Percentiles rank a stretch among this genome's conserved stretches.
Evolutionary conservation across 108 stramenopile species (phyloP).

Genomic region (Skeletonema marinoi): DNA sequence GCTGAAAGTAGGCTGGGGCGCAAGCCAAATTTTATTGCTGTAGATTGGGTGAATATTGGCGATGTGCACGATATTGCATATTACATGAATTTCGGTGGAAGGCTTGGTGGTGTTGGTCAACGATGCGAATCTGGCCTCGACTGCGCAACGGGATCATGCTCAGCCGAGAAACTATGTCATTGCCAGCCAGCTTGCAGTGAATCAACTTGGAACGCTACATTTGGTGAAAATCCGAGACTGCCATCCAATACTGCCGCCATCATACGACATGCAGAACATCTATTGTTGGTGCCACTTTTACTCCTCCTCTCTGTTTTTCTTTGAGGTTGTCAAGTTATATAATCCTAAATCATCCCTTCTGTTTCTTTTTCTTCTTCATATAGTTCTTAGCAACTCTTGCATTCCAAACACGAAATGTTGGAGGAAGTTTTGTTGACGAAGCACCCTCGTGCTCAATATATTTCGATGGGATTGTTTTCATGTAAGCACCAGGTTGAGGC

Average conservation of each 20-base stretch:
- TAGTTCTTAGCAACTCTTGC: constrained; percentile 46
- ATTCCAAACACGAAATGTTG: constrained; percentile 41
- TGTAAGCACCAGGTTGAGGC: constrained; percentile 52
- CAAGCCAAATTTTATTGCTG: constrained; percentile 35
- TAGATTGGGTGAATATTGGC: constrained; percentile 21
- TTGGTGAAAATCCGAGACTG: too few species aligned
- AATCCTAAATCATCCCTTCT: background rate
- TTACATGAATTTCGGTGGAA: constrained; percentile 39
- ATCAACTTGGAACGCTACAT: too few species aligned
- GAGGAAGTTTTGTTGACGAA: constrained; percentile 21
- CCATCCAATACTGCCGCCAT: too few species aligned
- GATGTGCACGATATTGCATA: constrained; percentile 4
- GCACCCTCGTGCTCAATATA: constrained; percentile 23
- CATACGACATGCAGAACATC: too few species aligned
- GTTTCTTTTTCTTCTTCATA: constrained; percentile 31
- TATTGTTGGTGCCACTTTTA: too few species aligned
- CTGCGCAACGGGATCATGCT: constrained; percentile 26
- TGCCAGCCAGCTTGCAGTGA: background rate
- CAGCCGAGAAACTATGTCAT: constrained; percentile 13
- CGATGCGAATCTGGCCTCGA: constrained; percentile 7
- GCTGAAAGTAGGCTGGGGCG: constrained; percentile 1
- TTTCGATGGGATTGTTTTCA: constrained; percentile 53
- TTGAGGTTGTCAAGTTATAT: background rate
- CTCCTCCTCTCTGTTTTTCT: background rate
- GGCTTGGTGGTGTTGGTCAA: constrained; percentile 16